phyloP scores from a whole-genome alignment of 441 rosid species.

The Macaranga tanarius region DNA sequence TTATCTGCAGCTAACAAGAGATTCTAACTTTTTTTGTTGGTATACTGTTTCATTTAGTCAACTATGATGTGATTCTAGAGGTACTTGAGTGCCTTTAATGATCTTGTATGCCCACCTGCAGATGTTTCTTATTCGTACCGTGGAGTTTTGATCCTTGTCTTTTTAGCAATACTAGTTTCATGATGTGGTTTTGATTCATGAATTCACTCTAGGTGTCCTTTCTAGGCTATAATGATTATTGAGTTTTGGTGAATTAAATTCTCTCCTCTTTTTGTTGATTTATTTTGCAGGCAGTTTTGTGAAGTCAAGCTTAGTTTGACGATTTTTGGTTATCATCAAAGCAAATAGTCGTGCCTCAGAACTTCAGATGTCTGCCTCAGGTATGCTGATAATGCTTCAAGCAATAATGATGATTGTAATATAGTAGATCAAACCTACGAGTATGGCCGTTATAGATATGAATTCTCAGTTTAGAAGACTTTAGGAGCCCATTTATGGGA shows the following conservation, averaged over 20 bases:
- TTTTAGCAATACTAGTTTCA: neutral
- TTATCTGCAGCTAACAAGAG: neutral
- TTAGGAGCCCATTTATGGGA: neutral
- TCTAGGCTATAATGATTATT: neutral
- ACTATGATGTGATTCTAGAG: no score
- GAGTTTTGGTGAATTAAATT: neutral
- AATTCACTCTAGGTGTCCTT: neutral
- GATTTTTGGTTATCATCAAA: constrained; percentile 27
- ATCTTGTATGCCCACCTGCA: neutral
- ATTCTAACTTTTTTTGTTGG: neutral
- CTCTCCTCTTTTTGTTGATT: neutral
- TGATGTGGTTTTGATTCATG: neutral
- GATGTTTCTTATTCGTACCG: neutral
- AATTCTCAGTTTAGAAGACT: neutral
- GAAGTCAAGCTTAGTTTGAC: constrained; percentile 32
- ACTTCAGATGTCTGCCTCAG: constrained; percentile 32
- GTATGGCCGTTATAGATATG: neutral
- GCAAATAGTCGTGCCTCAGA: constrained; percentile 36
- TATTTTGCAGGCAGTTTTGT: constrained; percentile 16
- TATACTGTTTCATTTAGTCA: neutral
- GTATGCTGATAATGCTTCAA: constrained; percentile 24
- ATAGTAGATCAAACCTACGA: neutral
- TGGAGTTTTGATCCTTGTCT: neutral
- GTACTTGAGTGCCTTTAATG: no score
- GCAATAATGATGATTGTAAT: neutral